phyloP scores from a whole-genome alignment of 1,284 basidiomycete species.

The Bjerkandera adusta region DNA sequence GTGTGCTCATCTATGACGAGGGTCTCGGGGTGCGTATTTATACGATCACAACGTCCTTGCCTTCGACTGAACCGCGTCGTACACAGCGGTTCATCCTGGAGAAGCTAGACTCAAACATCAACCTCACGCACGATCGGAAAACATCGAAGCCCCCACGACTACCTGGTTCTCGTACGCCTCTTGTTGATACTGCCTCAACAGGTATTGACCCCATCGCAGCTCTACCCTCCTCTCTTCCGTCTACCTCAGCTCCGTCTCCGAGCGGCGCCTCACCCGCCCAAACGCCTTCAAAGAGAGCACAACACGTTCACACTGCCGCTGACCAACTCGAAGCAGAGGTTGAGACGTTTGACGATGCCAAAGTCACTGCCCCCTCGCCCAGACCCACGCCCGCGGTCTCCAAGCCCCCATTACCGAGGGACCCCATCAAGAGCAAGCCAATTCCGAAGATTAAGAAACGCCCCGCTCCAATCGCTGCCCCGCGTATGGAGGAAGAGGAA shows the following conservation, averaged over 20 bases:
- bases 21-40: conserved; percentile 52
- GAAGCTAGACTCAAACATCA: conserved; percentile 66
- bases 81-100: conserved; percentile 66
- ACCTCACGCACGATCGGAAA: conserved; percentile 51
- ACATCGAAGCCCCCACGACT: conserved; percentile 34
- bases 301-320: conserved; percentile 1
- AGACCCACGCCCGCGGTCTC: not conserved
- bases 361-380: not conserved
- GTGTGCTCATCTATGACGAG: conserved; percentile 75
- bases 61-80: conserved; percentile 1
- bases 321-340: conserved; percentile 35
- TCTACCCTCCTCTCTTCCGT: conserved; percentile 19
- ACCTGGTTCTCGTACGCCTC: conserved; percentile 43
- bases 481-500: conserved; percentile 34
- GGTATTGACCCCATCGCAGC: conserved; percentile 14
- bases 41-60: not conserved
- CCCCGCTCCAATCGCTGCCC: not conserved
- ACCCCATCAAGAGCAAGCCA: not conserved
- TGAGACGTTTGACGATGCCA: conserved; percentile 22
- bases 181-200: not conserved
- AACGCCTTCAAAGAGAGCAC: not conserved
- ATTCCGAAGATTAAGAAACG: conserved; percentile 1
- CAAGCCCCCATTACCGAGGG: conserved; percentile 20
- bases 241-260: conserved; percentile 18
- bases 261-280: conserved; percentile 16